These are phyloP conservation scores for Cryptococcus jaspeensis DNA, from an alignment of 1,284 basidiomycete species.

Conservation along the genomic window DNA sequence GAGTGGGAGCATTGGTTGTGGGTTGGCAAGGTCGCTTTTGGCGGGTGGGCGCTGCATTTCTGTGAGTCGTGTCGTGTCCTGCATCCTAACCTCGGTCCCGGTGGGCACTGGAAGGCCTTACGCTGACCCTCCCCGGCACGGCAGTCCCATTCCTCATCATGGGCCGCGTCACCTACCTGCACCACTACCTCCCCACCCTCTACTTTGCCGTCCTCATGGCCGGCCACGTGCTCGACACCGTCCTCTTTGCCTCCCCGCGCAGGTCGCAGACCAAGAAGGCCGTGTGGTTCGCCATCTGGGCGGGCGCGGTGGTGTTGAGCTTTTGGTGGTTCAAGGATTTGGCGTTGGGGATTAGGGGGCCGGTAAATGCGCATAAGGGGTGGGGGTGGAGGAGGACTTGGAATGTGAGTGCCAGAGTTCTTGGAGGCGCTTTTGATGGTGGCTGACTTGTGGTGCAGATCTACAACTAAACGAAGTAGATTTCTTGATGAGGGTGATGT, in stretches of 20 bases:
- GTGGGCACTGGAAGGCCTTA: too few species aligned
- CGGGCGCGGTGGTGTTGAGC: constrained; percentile 63
- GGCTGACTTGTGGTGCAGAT: constrained; percentile 8
- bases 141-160: constrained; percentile 92
- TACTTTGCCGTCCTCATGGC: constrained; percentile 94
- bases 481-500: neutral
- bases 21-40: constrained; percentile 83
- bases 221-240: constrained; percentile 87
- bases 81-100: neutral
- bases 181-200: constrained; percentile 73
- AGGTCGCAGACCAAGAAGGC: constrained; percentile 65
- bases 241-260: constrained; percentile 72
- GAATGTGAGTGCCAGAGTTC: too few species aligned
- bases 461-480: constrained; percentile 12
- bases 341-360: constrained; percentile 84
- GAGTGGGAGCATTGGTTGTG: constrained; percentile 96
- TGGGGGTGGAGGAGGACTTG: constrained; percentile 65
- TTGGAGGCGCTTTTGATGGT: constrained; percentile 2
- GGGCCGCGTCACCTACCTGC: constrained; percentile 66
- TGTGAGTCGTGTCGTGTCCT: constrained; percentile 55
- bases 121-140: constrained; percentile 1
- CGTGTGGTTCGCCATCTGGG: constrained; percentile 66
- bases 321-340: constrained; percentile 95
- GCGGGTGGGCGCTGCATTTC: constrained; percentile 92
- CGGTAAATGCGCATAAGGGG: constrained; percentile 74